Evolutionary conservation across 176 grass and related monocot genomes (phyloP).

Genomic region (Zea luxurians): DNA sequence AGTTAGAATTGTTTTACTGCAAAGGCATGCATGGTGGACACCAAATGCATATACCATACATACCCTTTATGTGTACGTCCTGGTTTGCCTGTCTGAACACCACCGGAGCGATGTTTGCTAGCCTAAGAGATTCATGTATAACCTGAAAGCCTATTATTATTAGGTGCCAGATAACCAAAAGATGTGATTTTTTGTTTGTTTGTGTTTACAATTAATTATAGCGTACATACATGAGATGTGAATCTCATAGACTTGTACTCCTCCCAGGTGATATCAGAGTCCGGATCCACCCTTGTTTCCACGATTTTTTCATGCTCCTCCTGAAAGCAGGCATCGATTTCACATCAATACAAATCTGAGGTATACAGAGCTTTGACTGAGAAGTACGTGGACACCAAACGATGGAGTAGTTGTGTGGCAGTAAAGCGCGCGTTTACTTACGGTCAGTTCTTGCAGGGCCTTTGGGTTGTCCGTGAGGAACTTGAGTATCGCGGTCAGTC

Average conservation of each 20-base stretch:
- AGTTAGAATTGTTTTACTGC: neutral
- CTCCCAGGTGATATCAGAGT: slow-evolving; percentile 52
- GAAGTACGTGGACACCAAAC: too few relatives aligned
- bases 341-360: neutral
- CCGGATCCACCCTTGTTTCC: slow-evolving; percentile 31
- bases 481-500: slow-evolving; percentile 46
- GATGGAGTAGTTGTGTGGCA: too few relatives aligned
- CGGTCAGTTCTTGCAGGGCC: slow-evolving; percentile 44
- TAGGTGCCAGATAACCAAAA: neutral
- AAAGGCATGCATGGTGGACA: neutral
- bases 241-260: slow-evolving; percentile 76
- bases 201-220: too few relatives aligned
- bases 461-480: neutral
- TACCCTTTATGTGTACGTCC: slow-evolving; percentile 57
- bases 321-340: slow-evolving; percentile 4
- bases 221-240: slow-evolving; percentile 49
- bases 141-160: slow-evolving; percentile 40
- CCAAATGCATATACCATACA: neutral
- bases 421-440: slow-evolving; percentile 6
- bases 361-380: too few relatives aligned
- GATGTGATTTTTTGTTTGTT: too few relatives aligned
- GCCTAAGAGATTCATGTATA: slow-evolving; percentile 48
- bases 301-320: slow-evolving; percentile 52
- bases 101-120: slow-evolving; percentile 52
- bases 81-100: slow-evolving; percentile 57